Conservation (phyloP, 1,139 yeast genomes). For the Meyerozyma athensensis region DNA sequence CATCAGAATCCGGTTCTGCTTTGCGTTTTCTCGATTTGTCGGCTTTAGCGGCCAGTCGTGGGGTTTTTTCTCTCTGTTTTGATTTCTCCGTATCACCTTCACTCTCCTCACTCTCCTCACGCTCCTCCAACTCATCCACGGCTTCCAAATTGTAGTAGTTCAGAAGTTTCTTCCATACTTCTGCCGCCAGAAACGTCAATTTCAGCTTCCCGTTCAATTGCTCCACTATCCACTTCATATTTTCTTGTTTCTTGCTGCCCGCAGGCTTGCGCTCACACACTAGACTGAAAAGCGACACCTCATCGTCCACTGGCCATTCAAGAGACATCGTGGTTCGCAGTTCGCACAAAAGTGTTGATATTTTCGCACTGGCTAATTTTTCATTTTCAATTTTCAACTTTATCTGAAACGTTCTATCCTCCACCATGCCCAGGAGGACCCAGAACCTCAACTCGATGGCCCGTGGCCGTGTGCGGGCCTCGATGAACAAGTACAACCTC, state of each 20-base stretch:
- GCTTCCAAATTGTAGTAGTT: slow-evolving; percentile 52
- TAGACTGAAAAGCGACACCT: slow-evolving; percentile 59
- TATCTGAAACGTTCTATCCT: slow-evolving; percentile 7
- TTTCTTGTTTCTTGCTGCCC: slow-evolving; percentile 53
- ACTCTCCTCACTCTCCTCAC: slow-evolving; percentile 7
- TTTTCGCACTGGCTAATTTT: neutral
- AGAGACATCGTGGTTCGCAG: slow-evolving; percentile 2
- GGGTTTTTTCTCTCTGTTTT: neutral
- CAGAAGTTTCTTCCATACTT: slow-evolving; percentile 55
- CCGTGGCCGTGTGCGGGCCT: slow-evolving; percentile 78
- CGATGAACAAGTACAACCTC: slow-evolving; percentile 88
- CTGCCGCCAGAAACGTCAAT: slow-evolving; percentile 35
- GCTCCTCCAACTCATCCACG: slow-evolving; percentile 49
- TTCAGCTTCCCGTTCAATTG: slow-evolving; percentile 38
- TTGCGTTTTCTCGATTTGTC: slow-evolving; percentile 1
- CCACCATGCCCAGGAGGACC: slow-evolving; percentile 59
- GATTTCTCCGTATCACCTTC: slow-evolving; percentile 1
- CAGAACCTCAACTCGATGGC: slow-evolving; percentile 53
- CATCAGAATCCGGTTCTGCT: slow-evolving; percentile 7
- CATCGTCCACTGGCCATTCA: slow-evolving; percentile 61
- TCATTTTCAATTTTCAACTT: slow-evolving; percentile 4
- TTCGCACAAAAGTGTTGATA: slow-evolving; percentile 5
- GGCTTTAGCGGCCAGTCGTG: slow-evolving; percentile 5
- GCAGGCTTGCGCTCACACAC: slow-evolving; percentile 68
- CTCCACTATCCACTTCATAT: slow-evolving; percentile 52